A percentile compares a stretch with the other conserved stretches of the same genome.
Evolutionary conservation across 331 rosid genomes (phyloP).

Genomic region (Rhamnella rubrinervis): DNA sequence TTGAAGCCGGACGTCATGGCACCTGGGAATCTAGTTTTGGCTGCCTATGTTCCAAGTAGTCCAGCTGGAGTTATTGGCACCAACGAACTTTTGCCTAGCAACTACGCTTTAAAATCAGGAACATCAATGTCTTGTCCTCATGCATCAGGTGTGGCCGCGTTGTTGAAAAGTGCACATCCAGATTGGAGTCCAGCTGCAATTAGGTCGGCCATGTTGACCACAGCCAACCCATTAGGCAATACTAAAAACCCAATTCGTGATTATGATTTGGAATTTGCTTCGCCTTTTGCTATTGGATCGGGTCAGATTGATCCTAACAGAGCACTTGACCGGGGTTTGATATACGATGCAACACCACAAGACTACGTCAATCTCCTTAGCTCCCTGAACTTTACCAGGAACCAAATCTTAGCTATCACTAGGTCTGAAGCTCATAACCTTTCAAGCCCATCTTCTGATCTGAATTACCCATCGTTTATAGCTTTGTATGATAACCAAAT

Average conservation of each 20-base stretch:
- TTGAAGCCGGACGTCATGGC: conserved; percentile 54
- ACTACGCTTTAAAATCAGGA: background rate
- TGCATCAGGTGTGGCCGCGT: conserved; percentile 1
- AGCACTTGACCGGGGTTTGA: conserved; percentile 61
- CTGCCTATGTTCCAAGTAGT: conserved; percentile 32
- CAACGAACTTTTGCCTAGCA: conserved; percentile 22
- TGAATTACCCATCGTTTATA: conserved; percentile 54
- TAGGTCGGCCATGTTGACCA: conserved; percentile 8
- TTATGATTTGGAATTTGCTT: conserved; percentile 20
- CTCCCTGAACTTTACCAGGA: conserved; percentile 14
- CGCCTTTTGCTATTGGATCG: conserved; percentile 55
- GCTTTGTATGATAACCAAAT: conserved; percentile 22
- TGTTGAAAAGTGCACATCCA: conserved; percentile 1
- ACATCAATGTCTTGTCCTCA: conserved; percentile 24
- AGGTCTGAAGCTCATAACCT: conserved; percentile 30
- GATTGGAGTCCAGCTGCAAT: conserved; percentile 17
- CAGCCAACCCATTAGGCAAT: conserved; percentile 45
- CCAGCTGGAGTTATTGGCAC: background rate
- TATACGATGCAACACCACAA: conserved; percentile 48
- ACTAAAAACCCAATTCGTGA: conserved; percentile 34
- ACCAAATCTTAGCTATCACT: conserved; percentile 36
- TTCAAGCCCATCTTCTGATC: conserved; percentile 32
- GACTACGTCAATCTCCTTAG: conserved; percentile 52
- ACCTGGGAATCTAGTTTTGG: conserved; percentile 41
- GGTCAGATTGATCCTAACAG: conserved; percentile 51